Percentiles rank a stretch among this genome's conserved stretches.
These are phyloP conservation scores for Podaxis sp. DNA, from an alignment of 768 basidiomycete genomes.

Conservation along the genomic window DNA sequence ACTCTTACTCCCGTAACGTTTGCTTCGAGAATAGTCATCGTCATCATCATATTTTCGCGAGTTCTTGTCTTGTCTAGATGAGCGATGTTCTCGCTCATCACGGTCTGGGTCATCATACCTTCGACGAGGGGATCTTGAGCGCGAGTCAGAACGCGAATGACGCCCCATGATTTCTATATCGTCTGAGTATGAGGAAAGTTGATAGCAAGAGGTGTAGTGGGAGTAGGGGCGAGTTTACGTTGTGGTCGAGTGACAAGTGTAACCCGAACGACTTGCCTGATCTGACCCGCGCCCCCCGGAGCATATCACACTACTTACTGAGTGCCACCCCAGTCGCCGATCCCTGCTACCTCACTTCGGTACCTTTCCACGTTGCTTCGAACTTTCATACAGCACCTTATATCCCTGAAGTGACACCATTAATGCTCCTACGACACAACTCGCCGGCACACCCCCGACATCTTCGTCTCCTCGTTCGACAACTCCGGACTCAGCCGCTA, in stretches of 20 bases:
- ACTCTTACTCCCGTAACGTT: constrained; percentile 31
- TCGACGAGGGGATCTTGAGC: constrained; percentile 36
- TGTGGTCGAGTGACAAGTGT: background rate
- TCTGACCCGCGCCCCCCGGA: background rate
- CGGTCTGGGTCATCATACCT: constrained; percentile 38
- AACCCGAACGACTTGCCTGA: background rate
- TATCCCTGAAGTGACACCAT: background rate
- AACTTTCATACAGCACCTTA: background rate
- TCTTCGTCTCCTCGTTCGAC: constrained; percentile 27
- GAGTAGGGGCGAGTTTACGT: background rate
- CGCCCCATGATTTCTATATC: constrained; percentile 37
- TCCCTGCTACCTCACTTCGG: background rate
- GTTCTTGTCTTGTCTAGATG: constrained; percentile 31
- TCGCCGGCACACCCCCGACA: background rate
- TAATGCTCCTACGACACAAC: constrained; percentile 15
- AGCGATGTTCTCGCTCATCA: constrained; percentile 33
- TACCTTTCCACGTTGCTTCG: background rate
- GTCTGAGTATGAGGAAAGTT: background rate
- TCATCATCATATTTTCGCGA: constrained; percentile 26
- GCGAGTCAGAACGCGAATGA: constrained; percentile 47
- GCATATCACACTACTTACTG: background rate
- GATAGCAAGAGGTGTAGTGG: background rate
- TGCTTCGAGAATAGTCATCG: constrained; percentile 30
- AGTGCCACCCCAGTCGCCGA: background rate
- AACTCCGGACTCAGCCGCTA: constrained; percentile 58